Conservation (phyloP, 139 green algal species). For the Picochlorum costavermella region DNA sequence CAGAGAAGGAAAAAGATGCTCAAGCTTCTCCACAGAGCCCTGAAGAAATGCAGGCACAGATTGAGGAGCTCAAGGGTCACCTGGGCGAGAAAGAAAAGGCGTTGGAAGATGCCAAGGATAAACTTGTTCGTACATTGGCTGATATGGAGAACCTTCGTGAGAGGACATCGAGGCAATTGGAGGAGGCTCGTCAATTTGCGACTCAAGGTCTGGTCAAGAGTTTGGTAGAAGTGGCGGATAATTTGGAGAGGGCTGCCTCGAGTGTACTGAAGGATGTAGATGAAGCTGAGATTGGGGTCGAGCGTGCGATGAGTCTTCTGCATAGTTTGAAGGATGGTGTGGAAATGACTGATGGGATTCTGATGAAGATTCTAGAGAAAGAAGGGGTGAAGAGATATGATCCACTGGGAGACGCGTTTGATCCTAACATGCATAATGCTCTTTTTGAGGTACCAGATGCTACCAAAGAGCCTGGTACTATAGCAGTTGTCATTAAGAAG, state of each 20-base stretch:
- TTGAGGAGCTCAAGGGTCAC: constrained; percentile 5
- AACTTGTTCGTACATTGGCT: constrained; percentile 60
- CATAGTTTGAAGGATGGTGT: constrained; percentile 73
- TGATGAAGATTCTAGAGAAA: constrained; percentile 54
- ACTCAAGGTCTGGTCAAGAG: constrained; percentile 78
- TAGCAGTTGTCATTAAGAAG: constrained; percentile 71
- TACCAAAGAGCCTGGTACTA: constrained; percentile 59
- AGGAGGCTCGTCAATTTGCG: constrained; percentile 71
- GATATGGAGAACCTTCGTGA: constrained; percentile 92
- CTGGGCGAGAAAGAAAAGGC: constrained; percentile 17
- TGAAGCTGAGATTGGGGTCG: constrained; percentile 23
- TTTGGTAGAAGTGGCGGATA: constrained; percentile 91
- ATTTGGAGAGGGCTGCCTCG: constrained; percentile 70
- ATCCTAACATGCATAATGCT: constrained; percentile 90
- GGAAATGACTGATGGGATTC: constrained; percentile 70
- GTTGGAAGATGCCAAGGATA: constrained; percentile 49
- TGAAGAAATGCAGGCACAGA: not conserved
- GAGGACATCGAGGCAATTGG: constrained; percentile 54
- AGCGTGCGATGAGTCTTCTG: constrained; percentile 47
- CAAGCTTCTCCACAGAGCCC: constrained; percentile 1
- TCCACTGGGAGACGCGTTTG: constrained; percentile 73
- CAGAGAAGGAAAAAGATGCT: not conserved
- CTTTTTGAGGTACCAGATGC: constrained; percentile 81
- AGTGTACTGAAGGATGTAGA: constrained; percentile 50
- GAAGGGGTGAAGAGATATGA: constrained; percentile 33